Evolutionary conservation across 2,329 filamentous ascomycete species (phyloP), one percentile per base, ranked within the genome.

Genomic region (Rasamsonia emersonii): DNA sequence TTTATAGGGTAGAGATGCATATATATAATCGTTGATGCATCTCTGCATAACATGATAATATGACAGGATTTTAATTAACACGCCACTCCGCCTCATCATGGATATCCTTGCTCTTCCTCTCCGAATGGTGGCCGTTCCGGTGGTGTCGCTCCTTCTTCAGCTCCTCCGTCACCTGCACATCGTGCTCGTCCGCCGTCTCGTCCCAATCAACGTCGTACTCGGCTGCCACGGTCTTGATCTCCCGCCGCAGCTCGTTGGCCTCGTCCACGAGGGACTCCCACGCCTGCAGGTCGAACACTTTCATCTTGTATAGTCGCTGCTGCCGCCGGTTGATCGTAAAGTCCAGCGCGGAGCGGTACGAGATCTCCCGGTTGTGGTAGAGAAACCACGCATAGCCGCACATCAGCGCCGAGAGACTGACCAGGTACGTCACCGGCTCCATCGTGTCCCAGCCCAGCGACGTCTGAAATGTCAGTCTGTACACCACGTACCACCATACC

Each of bases 171-270:
- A 76, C 70, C 35, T 56, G 62, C 41, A 81, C 71, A 46, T 80
- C 73, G 9, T 75, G 77, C 31, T 89, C 75, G 43, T 93, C 83
- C 40, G 65, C 65, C 39, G 68, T 71, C 62, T 91, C 85, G 47
- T 93, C 75, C 84, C 86, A 94, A 31, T 89, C 84, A 5, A 88
- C 84, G 46, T 93, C 86, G 54, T 94, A 94, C 59, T 94, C 86
- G 19, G 78, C 74, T 0, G 88, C 86, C 6, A 93, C 74, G 10
- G 71, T 70, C 59, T 81, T 82, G 55, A 95, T 82, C 59, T 95
- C 88, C 41, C 71, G 73, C 4, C 86, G 65, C 41, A 94, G 58
- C 2, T 70, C 62, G 51, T 93, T 94, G 0, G 78, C 84, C 40
- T 93, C 86, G 28, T 86, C 77, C 3, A 93, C 75, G 18, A 93